Conservation (phyloP, 2,329 filamentous ascomycete genomes). For the Hypoxylon sp. region DNA sequence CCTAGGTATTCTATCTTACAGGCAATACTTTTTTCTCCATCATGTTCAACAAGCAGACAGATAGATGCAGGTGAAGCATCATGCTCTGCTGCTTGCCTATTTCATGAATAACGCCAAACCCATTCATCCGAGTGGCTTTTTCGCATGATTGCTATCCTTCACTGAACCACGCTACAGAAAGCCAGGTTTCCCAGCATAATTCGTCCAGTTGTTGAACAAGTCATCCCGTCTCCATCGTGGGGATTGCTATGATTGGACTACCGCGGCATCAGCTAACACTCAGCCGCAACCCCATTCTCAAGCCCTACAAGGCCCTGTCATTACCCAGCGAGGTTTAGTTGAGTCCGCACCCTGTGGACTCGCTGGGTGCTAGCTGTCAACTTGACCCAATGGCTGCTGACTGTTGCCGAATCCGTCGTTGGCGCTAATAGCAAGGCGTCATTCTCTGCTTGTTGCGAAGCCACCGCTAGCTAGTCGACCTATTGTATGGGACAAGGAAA, state of each 20-base stretch:
- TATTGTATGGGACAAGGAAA: no score
- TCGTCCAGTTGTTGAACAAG: slow-evolving; percentile 26
- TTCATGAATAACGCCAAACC: no score
- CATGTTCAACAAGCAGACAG: no score
- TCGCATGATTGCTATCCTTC: no score
- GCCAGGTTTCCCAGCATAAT: slow-evolving; percentile 23
- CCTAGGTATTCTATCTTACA: no score
- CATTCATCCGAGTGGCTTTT: no score
- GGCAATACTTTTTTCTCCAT: no score
- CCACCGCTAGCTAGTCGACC: no score
- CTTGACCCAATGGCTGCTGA: slow-evolving; percentile 20
- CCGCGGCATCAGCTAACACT: slow-evolving; percentile 19
- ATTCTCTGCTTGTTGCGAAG: no score
- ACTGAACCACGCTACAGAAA: no score
- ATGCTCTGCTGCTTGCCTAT: no score
- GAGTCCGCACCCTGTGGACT: slow-evolving; percentile 24
- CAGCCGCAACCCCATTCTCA: slow-evolving; percentile 36
- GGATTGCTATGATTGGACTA: slow-evolving; percentile 14
- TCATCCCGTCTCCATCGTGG: slow-evolving; percentile 24
- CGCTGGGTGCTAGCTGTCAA: slow-evolving; percentile 23
- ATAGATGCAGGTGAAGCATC: no score
- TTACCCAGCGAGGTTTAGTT: slow-evolving; percentile 21
- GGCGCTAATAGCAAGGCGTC: slow-evolving; percentile 19
- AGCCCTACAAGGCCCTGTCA: slow-evolving; percentile 24
- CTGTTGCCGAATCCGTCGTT: slow-evolving; percentile 20